Conservation (phyloP, 2,329 filamentous ascomycete species). For the Trichoderma atroviride region DNA sequence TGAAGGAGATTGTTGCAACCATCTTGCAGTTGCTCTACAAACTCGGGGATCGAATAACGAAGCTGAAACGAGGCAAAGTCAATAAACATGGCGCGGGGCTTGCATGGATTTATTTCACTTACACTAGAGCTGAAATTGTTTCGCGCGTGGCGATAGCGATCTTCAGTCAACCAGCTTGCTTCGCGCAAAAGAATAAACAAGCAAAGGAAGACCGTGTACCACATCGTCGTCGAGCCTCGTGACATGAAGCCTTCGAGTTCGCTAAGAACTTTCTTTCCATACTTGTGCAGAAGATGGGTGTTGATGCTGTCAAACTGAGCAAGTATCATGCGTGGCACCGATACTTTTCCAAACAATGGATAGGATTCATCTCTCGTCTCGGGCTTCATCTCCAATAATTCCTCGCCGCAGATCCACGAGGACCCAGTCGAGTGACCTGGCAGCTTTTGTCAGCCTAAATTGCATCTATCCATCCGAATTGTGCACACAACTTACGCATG, state of each 20-base stretch:
- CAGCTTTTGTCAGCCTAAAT: neutral
- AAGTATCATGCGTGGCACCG: constrained; percentile 48
- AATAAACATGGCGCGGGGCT: neutral
- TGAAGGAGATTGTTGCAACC: constrained; percentile 51
- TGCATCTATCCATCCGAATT: neutral
- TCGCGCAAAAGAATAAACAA: constrained; percentile 49
- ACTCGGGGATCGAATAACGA: constrained; percentile 45
- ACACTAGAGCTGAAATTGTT: constrained; percentile 40
- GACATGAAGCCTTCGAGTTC: constrained; percentile 42
- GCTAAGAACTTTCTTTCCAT: constrained; percentile 40
- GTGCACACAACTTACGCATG: constrained; percentile 44
- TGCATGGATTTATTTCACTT: neutral
- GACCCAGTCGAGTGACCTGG: constrained; percentile 51
- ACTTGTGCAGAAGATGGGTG: constrained; percentile 40
- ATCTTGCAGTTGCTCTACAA: constrained; percentile 49
- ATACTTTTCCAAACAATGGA: constrained; percentile 44
- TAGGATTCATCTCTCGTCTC: constrained; percentile 41
- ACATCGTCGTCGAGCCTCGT: constrained; percentile 38
- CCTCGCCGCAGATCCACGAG: constrained; percentile 45
- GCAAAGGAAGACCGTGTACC: constrained; percentile 43
- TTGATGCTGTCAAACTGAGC: constrained; percentile 51
- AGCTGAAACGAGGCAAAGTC: constrained; percentile 29
- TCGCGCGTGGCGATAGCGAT: constrained; percentile 48
- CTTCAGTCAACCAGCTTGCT: constrained; percentile 44
- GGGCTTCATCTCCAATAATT: constrained; percentile 46